Evolutionary conservation across 106 monocot species (phyloP).

Genomic region (Dioscorea alata): DNA sequence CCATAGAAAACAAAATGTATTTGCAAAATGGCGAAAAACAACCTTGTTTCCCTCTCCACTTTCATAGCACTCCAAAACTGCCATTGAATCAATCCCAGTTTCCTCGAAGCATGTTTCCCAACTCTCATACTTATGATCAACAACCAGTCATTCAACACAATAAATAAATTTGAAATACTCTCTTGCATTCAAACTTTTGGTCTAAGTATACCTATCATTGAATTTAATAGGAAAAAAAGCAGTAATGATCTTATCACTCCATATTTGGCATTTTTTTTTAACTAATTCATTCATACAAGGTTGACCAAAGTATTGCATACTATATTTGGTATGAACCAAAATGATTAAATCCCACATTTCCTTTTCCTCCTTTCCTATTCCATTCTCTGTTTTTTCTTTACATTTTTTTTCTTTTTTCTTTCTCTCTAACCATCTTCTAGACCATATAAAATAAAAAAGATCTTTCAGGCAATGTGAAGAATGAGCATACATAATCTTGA

Average conservation of each 20-base stretch:
- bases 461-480: too few species aligned
- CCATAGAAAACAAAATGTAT: background rate
- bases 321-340: too few species aligned
- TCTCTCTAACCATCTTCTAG: too few species aligned
- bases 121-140: slow-evolving; percentile 42
- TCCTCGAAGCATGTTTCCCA: slow-evolving; percentile 82
- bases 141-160: slow-evolving; percentile 72
- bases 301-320: slow-evolving; percentile 12
- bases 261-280: background rate
- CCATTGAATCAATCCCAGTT: slow-evolving; percentile 48
- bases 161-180: slow-evolving; percentile 80
- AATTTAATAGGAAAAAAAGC: background rate
- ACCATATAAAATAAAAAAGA: too few species aligned
- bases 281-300: background rate
- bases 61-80: slow-evolving; percentile 52
- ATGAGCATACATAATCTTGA: too few species aligned
- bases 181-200: background rate
- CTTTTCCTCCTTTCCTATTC: too few species aligned
- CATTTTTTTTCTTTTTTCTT: too few species aligned
- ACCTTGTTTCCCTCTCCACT: slow-evolving; percentile 70
- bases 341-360: too few species aligned
- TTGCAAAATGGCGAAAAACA: background rate
- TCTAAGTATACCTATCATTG: background rate
- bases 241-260: background rate
- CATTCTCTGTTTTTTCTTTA: too few species aligned